These are phyloP conservation scores for Glaciozyma antarctica DNA, from an alignment of 768 basidiomycete species.

Conservation along the genomic window DNA sequence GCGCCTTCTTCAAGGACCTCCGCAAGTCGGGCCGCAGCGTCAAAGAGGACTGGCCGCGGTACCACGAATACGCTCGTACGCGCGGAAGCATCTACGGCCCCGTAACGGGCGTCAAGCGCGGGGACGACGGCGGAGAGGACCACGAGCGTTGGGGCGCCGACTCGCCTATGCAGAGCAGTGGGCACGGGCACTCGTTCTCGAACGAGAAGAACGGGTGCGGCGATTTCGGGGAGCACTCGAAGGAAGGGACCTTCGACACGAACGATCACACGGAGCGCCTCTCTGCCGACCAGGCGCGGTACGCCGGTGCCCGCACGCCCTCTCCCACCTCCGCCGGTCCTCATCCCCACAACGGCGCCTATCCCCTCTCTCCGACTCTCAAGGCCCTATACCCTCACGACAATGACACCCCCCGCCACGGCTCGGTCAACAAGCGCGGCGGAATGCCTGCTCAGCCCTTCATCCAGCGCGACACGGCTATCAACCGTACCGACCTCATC, in stretches of 20 bases:
- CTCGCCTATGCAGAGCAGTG: not conserved
- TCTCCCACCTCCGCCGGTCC: constrained; percentile 15
- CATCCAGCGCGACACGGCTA: constrained; percentile 82
- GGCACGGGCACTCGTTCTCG: not conserved
- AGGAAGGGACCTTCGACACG: not conserved
- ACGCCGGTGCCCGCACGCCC: constrained; percentile 27
- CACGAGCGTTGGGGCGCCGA: not conserved
- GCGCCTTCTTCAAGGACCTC: constrained; percentile 98
- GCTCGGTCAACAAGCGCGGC: constrained; percentile 1
- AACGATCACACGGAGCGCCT: constrained; percentile 3
- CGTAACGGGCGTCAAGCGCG: constrained; percentile 26
- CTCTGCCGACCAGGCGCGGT: constrained; percentile 2
- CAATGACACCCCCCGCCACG: not conserved
- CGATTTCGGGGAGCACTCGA: not conserved
- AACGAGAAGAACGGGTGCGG: not conserved
- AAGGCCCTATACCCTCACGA: constrained; percentile 33
- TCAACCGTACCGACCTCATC: constrained; percentile 78
- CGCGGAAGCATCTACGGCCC: constrained; percentile 67
- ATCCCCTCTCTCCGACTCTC: constrained; percentile 34
- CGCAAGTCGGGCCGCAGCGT: constrained; percentile 86
- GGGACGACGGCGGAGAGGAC: constrained; percentile 2
- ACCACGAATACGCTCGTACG: constrained; percentile 84
- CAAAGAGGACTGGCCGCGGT: constrained; percentile 97
- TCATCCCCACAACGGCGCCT: not conserved
- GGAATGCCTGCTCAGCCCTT: constrained; percentile 62